Percentiles rank a stretch among this genome's conserved stretches.
These are phyloP conservation scores for Trichosporon ovoides DNA, from an alignment of 1,284 basidiomycete genomes.

Conservation along the genomic window DNA sequence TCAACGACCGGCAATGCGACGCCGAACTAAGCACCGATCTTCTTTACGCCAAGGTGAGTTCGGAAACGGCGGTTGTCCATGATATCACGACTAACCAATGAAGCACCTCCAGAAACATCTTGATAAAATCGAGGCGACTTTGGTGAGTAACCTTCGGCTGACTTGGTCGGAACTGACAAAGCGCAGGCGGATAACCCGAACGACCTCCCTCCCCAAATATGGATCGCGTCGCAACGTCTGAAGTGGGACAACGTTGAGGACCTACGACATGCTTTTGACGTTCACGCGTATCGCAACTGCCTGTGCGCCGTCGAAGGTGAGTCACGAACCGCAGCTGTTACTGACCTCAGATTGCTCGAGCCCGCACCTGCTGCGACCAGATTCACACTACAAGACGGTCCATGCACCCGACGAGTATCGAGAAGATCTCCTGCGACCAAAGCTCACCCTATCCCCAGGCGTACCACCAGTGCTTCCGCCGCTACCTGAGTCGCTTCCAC, in stretches of 20 bases:
- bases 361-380: neutral
- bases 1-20: neutral
- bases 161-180: neutral
- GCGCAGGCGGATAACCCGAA: neutral
- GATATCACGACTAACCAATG: neutral
- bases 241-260: neutral
- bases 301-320: conserved; percentile 4
- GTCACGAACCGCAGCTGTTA: neutral
- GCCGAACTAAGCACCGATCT: neutral
- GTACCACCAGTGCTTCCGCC: neutral
- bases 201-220: neutral
- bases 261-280: neutral
- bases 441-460: neutral
- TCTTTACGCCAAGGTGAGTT: neutral
- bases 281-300: neutral
- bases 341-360: conserved; percentile 5
- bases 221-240: neutral
- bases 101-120: conserved; percentile 1
- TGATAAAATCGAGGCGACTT: neutral
- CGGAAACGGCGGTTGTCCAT: neutral
- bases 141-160: neutral
- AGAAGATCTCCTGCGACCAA: neutral
- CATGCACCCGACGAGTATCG: neutral
- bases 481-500: neutral
- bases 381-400: conserved; percentile 5